Evolutionary conservation across 1,139 yeast genomes (phyloP).

Genomic region (Suhomyces choctaworum): DNA sequence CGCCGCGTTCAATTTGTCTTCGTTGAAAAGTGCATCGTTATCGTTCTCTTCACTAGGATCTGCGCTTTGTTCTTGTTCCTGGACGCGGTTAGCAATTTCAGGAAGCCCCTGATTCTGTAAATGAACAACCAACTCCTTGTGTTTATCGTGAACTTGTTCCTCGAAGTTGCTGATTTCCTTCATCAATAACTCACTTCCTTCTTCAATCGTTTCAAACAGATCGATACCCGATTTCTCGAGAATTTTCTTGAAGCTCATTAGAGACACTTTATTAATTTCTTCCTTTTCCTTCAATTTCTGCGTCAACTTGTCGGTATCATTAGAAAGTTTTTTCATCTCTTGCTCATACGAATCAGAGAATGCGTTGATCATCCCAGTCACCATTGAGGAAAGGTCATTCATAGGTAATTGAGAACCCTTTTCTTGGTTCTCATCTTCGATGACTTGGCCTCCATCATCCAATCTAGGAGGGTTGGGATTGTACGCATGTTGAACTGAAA

Average conservation of each 20-base stretch:
- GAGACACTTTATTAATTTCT: conserved; percentile 18
- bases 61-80: conserved; percentile 40
- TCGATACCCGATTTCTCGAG: conserved; percentile 27
- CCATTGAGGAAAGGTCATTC: conserved; percentile 38
- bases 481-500: conserved; percentile 18
- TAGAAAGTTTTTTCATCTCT: conserved; percentile 25
- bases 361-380: conserved; percentile 45
- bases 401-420: conserved; percentile 24
- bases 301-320: conserved; percentile 23
- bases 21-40: conserved; percentile 19
- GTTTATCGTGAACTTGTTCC: conserved; percentile 35
- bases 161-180: conserved; percentile 25
- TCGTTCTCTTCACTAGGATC: conserved; percentile 13
- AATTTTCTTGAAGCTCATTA: conserved; percentile 18
- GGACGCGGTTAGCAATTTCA: conserved; percentile 49
- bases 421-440: conserved; percentile 12
- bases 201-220: conserved; percentile 26
- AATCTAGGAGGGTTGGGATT: conserved; percentile 40
- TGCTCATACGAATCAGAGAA: conserved; percentile 42
- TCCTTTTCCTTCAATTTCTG: conserved; percentile 22
- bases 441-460: conserved; percentile 32
- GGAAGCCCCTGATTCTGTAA: conserved; percentile 48
- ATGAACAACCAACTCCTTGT: conserved; percentile 29
- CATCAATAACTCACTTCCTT: conserved; percentile 29
- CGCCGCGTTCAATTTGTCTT: conserved; percentile 28